phyloP scores from a whole-genome alignment of 2,329 filamentous ascomycete genomes.

The Leptographium lundbergii region DNA sequence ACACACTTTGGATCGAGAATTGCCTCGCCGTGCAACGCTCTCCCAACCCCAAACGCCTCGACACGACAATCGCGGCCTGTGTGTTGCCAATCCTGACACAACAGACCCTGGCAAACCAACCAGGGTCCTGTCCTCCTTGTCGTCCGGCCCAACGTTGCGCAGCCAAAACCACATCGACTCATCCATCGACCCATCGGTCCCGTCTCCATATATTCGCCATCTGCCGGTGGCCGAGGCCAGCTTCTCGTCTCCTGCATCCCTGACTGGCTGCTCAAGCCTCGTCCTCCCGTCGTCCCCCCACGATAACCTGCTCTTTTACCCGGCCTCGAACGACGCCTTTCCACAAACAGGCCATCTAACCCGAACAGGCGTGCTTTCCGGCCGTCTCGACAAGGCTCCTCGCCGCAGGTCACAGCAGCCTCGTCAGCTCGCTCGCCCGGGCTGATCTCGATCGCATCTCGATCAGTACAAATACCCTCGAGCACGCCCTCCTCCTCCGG shows the following conservation, averaged over 20 bases:
- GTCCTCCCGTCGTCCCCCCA: background rate
- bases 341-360: background rate
- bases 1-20: too few species aligned
- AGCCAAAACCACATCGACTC: background rate
- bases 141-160: background rate
- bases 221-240: background rate
- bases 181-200: background rate
- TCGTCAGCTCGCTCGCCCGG: too few species aligned
- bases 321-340: constrained; percentile 1
- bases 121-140: background rate
- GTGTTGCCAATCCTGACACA: background rate
- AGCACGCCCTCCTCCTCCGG: background rate
- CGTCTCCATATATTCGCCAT: background rate
- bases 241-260: background rate
- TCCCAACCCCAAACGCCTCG: too few species aligned
- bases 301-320: background rate
- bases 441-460: background rate
- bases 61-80: background rate
- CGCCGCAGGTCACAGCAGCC: background rate
- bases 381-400: background rate
- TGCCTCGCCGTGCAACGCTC: too few species aligned
- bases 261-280: background rate
- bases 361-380: background rate
- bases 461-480: background rate
- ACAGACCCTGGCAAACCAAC: background rate